Evolutionary conservation across 2,329 filamentous ascomycete species (phyloP), one percentile per base, ranked within the genome.

Genomic region (Fusarium continuum): DNA sequence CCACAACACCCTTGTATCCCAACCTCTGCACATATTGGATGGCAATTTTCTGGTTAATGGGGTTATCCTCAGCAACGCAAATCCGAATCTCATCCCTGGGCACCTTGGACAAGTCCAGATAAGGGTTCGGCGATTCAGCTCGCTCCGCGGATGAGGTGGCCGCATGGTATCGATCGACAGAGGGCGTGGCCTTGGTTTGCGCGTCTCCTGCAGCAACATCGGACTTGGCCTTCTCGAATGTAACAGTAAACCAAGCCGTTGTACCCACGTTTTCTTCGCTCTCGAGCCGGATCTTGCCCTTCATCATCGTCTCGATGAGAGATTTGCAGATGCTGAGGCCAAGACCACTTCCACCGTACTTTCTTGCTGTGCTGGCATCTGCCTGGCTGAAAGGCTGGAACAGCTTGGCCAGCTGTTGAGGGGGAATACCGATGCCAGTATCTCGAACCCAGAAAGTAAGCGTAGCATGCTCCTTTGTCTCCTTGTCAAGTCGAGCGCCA

Each of bases 301-400:
- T 88, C 85, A 97, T 93, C 77, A 96, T 93, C 17, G 91, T 92
- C 77, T 97, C 91, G 61, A 97, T 93, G 36, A 97, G 87, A 1
- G 91, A 93, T 77, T 97, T 97, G 84, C 93, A 97, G 65, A 97
- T 97, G 72, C 91, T 96, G 36, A 97, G 82, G 3, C 93, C 93
- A 3, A 97, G 86, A 20, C 93, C 93, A 67, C 92, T 97, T 36
- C 93, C 93, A 34, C 93, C 93, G 69, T 97, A 97, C 72, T 93
- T 95, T 47, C 93, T 84, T 49, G 93, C 92, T 4, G 93, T 96
- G 68, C 91, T 95, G 41, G 90, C 91, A 76, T 97, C 93, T 2
- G 94, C 93, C 76, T 97, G 93, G 51, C 91, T 94, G 73, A 97
- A 97, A 0, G 93, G 93, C 68, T 92, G 86, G 83, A 97, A 97